These are phyloP conservation scores for Aspergillus fischeri DNA, from an alignment of 2,329 filamentous ascomycete genomes.

Conservation along the genomic window DNA sequence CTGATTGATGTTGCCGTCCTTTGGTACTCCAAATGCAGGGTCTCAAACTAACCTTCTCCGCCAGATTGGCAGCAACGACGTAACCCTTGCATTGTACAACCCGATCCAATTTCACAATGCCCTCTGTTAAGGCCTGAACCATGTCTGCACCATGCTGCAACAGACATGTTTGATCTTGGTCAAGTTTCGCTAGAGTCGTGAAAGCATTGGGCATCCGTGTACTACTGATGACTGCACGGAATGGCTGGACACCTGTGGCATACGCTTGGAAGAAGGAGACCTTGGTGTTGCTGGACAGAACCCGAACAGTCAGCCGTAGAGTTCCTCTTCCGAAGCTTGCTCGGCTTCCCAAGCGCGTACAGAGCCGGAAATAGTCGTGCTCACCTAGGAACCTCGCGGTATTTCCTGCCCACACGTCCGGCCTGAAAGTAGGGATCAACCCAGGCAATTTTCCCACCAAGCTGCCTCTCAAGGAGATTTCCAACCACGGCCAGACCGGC, in stretches of 20 bases:
- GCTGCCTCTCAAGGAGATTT: slow-evolving; percentile 55
- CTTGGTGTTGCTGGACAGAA: slow-evolving; percentile 54
- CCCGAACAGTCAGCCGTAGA: slow-evolving; percentile 10
- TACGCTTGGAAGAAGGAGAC: slow-evolving; percentile 57
- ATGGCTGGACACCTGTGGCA: slow-evolving; percentile 51
- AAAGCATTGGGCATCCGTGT: slow-evolving; percentile 53
- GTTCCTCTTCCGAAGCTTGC: slow-evolving; percentile 6
- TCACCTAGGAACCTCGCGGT: slow-evolving; percentile 57
- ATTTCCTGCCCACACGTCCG: slow-evolving; percentile 51
- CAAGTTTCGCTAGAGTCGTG: slow-evolving; percentile 49
- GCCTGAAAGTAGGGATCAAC: slow-evolving; percentile 55
- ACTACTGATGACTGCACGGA: slow-evolving; percentile 48
- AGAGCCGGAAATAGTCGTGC: slow-evolving; percentile 12
- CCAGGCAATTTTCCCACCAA: slow-evolving; percentile 53
- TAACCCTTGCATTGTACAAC: slow-evolving; percentile 31
- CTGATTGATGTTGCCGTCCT: background rate
- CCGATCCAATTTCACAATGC: slow-evolving; percentile 34
- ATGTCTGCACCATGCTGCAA: slow-evolving; percentile 57
- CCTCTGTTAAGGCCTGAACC: slow-evolving; percentile 44
- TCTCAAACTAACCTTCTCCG: slow-evolving; percentile 23
- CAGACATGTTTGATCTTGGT: slow-evolving; percentile 55
- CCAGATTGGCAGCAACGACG: slow-evolving; percentile 32
- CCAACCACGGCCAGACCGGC: slow-evolving; percentile 59
- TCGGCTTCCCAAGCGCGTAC: background rate
- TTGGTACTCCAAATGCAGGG: background rate